Conservation (phyloP, 1,284 basidiomycete species). For the Cystobasidiaceae sp. region DNA sequence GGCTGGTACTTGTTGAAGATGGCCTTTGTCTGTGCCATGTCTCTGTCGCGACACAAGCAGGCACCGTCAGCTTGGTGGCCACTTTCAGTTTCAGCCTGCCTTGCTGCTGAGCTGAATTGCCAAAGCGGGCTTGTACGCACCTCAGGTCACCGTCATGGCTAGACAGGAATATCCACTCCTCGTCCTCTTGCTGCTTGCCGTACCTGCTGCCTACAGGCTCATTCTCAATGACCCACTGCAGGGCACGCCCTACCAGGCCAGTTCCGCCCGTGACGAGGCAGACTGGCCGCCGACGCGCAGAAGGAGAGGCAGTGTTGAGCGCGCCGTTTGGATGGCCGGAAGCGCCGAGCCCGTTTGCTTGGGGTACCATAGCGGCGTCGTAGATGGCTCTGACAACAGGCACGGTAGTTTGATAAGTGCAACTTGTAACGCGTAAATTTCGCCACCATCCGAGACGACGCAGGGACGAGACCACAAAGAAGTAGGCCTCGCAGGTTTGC, state of each 20-base stretch:
- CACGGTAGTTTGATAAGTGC: too few relatives aligned
- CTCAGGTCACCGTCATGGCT: constrained; percentile 71
- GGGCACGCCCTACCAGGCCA: constrained; percentile 77
- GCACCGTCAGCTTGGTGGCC: not conserved
- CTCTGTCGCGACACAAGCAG: constrained; percentile 16
- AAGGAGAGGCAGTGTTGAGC: too few relatives aligned
- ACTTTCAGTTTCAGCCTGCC: not conserved
- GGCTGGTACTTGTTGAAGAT: constrained; percentile 82
- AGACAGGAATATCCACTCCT: constrained; percentile 76
- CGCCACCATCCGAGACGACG: too few relatives aligned
- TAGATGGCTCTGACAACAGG: too few relatives aligned
- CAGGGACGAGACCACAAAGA: too few relatives aligned
- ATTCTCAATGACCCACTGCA: constrained; percentile 67
- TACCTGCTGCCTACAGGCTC: constrained; percentile 70
- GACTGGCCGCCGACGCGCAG: not conserved
- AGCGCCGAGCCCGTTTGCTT: not conserved
- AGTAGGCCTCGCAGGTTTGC: too few relatives aligned
- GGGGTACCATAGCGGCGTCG: not conserved
- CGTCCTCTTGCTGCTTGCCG: constrained; percentile 60
- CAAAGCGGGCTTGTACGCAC: constrained; percentile 52
- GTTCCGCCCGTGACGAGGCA: constrained; percentile 67
- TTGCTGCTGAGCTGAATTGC: not conserved
- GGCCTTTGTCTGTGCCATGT: constrained; percentile 39
- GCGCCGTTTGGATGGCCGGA: too few relatives aligned
- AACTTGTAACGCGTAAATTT: too few relatives aligned